Evolutionary conservation across 805 yeast species (phyloP), one percentile per base, ranked within the genome.

Genomic region (Starmerella apicola): DNA sequence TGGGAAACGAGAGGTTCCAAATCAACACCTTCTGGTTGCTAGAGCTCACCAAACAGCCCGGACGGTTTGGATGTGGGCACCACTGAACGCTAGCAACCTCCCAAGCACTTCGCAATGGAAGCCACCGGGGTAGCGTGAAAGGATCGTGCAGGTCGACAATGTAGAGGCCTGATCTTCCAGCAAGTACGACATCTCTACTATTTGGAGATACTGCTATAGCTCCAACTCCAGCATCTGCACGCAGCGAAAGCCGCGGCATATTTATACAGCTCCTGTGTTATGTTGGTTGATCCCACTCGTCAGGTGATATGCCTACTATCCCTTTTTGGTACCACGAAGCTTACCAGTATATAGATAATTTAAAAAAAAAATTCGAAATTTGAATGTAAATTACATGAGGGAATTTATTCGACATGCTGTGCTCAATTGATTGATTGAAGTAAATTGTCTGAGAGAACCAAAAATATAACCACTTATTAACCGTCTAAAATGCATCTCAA

Each of bases 71-170:
- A 56, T 91, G 96, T 0, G 96, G 95, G 2, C 93, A 82, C 97
- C 98, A 91, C 59, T 91, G 97, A 1, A 88, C 96, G 57, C 88
- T 96, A 0, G 98, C 95, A 3, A 91, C 98, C 58, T 91, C 97
- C 97, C 97, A 91, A 0, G 94, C 76, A 0, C 96, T 88, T 26
- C 76, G 68, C 55, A 91, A 95, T 40, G 78, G 93, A 13, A 91
- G 70, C 86, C 93, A 84, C 43, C 98, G 66, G 0, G 98, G 98
- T 1, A 94, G 85, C 0, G 88, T 74, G 60, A 83, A 88, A 1
- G 97, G 98, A 57, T 91, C 95, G 53, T 88, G 95, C 31, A 91
- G 61, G 60, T 91, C 97, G n/a, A 88, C 78, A 28, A 91, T 76
- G 57, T 77, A 81, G 12, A 91, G 66, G 0, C 98, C 98, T 40